Evolutionary conservation across 805 yeast genomes (phyloP).

Genomic region (Kurtzmaniella fragi): DNA sequence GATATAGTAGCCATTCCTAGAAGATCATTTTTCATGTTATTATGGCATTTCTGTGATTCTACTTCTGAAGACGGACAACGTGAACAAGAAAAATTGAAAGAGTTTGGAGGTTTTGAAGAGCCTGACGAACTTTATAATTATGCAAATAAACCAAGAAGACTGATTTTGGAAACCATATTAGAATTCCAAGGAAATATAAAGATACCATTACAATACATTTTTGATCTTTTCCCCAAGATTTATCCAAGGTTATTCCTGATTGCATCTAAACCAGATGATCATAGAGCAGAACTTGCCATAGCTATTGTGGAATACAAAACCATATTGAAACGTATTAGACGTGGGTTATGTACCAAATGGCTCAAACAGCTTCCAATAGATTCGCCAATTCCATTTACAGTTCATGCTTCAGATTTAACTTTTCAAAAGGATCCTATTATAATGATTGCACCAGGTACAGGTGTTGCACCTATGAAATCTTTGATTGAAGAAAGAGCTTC

Average conservation of each 20-base stretch:
- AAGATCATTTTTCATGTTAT: constrained; percentile 68
- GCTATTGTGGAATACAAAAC: constrained; percentile 89
- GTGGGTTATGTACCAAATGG: constrained; percentile 83
- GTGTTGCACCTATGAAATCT: constrained; percentile 88
- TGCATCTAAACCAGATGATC: constrained; percentile 53
- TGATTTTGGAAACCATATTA: constrained; percentile 73
- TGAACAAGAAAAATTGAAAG: constrained; percentile 70
- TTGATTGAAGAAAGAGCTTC: constrained; percentile 42
- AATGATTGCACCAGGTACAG: constrained; percentile 91
- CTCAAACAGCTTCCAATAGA: constrained; percentile 45
- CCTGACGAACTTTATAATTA: constrained; percentile 83
- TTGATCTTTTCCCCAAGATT: constrained; percentile 74
- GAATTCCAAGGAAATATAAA: constrained; percentile 71
- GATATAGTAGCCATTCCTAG: constrained; percentile 83
- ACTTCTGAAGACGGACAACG: constrained; percentile 55
- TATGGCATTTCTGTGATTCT: constrained; percentile 59
- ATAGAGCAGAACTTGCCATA: constrained; percentile 57
- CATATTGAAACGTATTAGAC: constrained; percentile 64
- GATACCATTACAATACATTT: constrained; percentile 69
- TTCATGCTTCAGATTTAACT: constrained; percentile 43
- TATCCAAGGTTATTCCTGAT: constrained; percentile 83
- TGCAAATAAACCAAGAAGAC: constrained; percentile 89
- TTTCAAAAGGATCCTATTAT: constrained; percentile 43
- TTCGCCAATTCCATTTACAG: constrained; percentile 48
- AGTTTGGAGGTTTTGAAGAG: constrained; percentile 67